Percentiles rank a stretch among this genome's conserved stretches.
phyloP scores from a whole-genome alignment of 352 stramenopile species.

The Synura sp. region DNA sequence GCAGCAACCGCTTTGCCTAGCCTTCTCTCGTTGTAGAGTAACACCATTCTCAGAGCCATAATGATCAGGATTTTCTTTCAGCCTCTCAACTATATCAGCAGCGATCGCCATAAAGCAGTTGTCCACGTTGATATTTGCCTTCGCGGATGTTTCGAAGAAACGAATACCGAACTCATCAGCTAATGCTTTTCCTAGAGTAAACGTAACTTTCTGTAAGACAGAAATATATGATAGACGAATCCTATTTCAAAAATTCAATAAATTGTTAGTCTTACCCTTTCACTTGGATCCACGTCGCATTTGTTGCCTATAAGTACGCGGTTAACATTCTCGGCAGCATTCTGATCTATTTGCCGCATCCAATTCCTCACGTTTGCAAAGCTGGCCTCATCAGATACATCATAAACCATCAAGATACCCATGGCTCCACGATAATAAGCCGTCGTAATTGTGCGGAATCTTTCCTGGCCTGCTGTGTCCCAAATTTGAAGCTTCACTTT shows the following conservation, averaged over 20 bases:
- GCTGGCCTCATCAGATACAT: slow-evolving; percentile 80
- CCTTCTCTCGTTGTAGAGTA: no score
- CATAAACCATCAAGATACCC: slow-evolving; percentile 82
- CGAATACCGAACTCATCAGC: slow-evolving; percentile 73
- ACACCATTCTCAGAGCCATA: background rate
- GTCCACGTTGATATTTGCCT: slow-evolving; percentile 79
- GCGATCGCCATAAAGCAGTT: slow-evolving; percentile 46
- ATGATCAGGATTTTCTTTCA: slow-evolving; percentile 40
- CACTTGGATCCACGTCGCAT: slow-evolving; percentile 75
- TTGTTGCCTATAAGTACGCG: slow-evolving; percentile 88
- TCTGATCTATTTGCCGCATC: slow-evolving; percentile 61
- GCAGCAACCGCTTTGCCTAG: no score
- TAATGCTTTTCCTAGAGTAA: slow-evolving; percentile 57
- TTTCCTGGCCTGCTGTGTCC: slow-evolving; percentile 82
- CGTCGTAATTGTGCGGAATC: slow-evolving; percentile 84
- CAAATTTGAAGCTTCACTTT: slow-evolving; percentile 85
- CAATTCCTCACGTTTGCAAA: slow-evolving; percentile 89
- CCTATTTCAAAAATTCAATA: slow-evolving; percentile 7
- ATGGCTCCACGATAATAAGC: slow-evolving; percentile 84
- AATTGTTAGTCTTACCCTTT: slow-evolving; percentile 56
- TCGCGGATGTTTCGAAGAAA: slow-evolving; percentile 79
- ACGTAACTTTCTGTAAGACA: slow-evolving; percentile 25
- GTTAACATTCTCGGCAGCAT: slow-evolving; percentile 56
- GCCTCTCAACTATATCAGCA: slow-evolving; percentile 21
- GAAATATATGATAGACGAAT: background rate